Percentiles rank a stretch among this genome's conserved stretches.
Conservation (phyloP, 2,329 filamentous ascomycete species). For the Ophiobolus disseminans region DNA sequence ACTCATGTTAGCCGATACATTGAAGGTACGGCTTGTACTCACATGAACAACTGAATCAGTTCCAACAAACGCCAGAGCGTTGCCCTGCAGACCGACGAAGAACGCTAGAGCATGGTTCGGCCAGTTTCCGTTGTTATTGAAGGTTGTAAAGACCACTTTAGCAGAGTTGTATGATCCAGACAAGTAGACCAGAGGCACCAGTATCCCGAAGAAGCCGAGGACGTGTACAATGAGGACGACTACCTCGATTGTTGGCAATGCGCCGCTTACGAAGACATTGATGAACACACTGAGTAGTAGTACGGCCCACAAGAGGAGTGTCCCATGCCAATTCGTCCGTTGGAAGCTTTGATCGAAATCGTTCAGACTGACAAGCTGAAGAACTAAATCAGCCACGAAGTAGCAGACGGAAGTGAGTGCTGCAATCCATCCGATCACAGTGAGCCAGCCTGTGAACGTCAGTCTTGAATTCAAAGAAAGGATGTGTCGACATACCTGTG, state of each 20-base stretch:
- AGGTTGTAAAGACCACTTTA: conserved; percentile 54
- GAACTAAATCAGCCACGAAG: conserved; percentile 43
- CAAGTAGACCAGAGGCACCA: conserved; percentile 51
- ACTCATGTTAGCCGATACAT: conserved; percentile 7
- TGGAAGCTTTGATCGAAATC: conserved; percentile 47
- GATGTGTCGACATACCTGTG: conserved; percentile 33
- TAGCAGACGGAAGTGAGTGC: conserved; percentile 47
- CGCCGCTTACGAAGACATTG: conserved; percentile 57
- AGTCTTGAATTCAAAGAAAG: neutral
- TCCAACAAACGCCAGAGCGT: conserved; percentile 49
- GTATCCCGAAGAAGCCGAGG: conserved; percentile 60
- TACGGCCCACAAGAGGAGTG: conserved; percentile 57
- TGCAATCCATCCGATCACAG: conserved; percentile 54
- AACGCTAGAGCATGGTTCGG: conserved; percentile 53
- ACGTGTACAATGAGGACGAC: conserved; percentile 59
- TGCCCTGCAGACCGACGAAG: conserved; percentile 52
- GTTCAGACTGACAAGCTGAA: conserved; percentile 50
- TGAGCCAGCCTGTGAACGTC: conserved; percentile 51
- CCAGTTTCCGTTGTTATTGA: conserved; percentile 57
- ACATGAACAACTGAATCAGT: conserved; percentile 50
- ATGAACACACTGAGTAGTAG: conserved; percentile 51
- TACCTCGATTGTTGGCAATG: conserved; percentile 59
- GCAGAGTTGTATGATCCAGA: conserved; percentile 49
- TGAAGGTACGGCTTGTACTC: conserved; percentile 10
- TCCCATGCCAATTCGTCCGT: conserved; percentile 57